Evolutionary conservation across 2,329 filamentous ascomycete genomes (phyloP).

Genomic region (Hymenotorrendiella dingleyae): DNA sequence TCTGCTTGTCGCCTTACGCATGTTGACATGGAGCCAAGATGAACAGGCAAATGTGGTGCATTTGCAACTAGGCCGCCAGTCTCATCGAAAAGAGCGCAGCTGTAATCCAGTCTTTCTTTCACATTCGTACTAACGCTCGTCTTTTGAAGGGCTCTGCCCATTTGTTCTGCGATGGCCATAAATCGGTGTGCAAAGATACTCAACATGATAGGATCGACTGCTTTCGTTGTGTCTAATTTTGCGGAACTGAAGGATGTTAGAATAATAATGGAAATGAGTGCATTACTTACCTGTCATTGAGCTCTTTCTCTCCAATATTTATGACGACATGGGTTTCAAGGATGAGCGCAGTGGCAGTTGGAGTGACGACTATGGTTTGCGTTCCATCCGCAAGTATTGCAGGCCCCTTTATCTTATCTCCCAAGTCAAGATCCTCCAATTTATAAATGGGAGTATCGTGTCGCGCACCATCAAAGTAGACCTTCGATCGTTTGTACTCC

Average conservation of each 20-base stretch:
- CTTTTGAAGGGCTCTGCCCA: slow-evolving; percentile 74
- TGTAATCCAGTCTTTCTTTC: slow-evolving; percentile 78
- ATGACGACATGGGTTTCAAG: slow-evolving; percentile 86
- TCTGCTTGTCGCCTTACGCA: slow-evolving; percentile 73
- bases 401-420: slow-evolving; percentile 69
- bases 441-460: slow-evolving; percentile 77
- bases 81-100: slow-evolving; percentile 73
- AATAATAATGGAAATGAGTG: background rate
- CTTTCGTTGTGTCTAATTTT: slow-evolving; percentile 33
- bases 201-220: slow-evolving; percentile 70
- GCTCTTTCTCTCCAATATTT: slow-evolving; percentile 60
- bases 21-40: slow-evolving; percentile 80
- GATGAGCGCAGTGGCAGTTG: slow-evolving; percentile 67
- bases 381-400: slow-evolving; percentile 86
- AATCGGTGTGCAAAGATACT: slow-evolving; percentile 77
- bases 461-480: slow-evolving; percentile 82
- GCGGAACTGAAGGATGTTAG: slow-evolving; percentile 8
- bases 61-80: slow-evolving; percentile 73
- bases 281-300: slow-evolving; percentile 35
- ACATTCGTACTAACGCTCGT: slow-evolving; percentile 76
- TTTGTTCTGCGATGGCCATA: slow-evolving; percentile 82
- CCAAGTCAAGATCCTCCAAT: slow-evolving; percentile 65
- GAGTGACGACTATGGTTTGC: slow-evolving; percentile 88
- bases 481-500: slow-evolving; percentile 58
- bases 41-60: slow-evolving; percentile 74